These are phyloP conservation scores for Alternaria sp. DNA, from an alignment of 2,329 filamentous ascomycete genomes.

Conservation along the genomic window DNA sequence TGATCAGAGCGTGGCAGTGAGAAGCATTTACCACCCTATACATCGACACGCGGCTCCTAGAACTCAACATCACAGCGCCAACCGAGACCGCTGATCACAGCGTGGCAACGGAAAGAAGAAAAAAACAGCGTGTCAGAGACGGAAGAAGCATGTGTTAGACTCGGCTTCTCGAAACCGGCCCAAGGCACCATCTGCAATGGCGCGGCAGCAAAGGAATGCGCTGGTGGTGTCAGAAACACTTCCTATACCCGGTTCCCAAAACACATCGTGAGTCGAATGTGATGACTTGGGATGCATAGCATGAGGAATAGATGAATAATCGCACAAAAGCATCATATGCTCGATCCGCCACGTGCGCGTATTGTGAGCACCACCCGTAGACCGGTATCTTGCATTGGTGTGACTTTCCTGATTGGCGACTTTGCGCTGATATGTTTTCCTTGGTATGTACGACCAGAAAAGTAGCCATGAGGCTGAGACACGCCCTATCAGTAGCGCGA, in stretches of 20 bases:
- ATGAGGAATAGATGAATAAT: neutral
- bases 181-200: neutral
- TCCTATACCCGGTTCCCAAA: neutral
- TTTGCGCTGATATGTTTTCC: neutral
- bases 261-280: neutral
- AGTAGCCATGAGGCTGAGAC: neutral
- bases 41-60: neutral
- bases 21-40: neutral
- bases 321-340: slow-evolving; percentile 4
- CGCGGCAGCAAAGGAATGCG: neutral
- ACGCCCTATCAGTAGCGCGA: slow-evolving; percentile 3
- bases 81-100: neutral
- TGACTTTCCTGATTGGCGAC: neutral
- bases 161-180: neutral
- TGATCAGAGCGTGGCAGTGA: neutral
- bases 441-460: neutral
- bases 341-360: slow-evolving; percentile 1
- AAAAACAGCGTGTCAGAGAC: neutral
- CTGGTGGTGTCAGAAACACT: neutral
- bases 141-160: neutral
- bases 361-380: neutral
- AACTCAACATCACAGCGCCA: neutral
- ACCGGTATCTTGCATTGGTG: neutral
- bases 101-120: slow-evolving; percentile 2
- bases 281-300: neutral